A percentile compares a stretch with the other conserved stretches of the same genome.
phyloP scores from a whole-genome alignment of 495 filamentous ascomycete species.

The Aspergillus baeticus region DNA sequence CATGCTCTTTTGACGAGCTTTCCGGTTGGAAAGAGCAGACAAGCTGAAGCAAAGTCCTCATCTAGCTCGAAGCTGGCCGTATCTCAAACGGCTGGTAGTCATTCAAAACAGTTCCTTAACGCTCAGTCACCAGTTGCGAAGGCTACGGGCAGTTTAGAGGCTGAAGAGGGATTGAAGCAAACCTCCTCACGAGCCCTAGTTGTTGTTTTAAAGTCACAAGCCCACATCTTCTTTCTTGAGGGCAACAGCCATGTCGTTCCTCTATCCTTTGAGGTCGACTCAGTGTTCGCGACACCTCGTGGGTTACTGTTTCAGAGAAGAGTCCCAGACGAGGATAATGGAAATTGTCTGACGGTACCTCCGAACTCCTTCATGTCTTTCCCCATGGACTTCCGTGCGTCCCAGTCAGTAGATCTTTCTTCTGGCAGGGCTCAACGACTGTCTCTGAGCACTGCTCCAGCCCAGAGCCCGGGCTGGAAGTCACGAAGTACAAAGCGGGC shows the following conservation, averaged over 20 bases:
- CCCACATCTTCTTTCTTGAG: constrained; percentile 87
- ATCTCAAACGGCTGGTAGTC: neutral
- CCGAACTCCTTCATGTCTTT: constrained; percentile 79
- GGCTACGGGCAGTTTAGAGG: constrained; percentile 14
- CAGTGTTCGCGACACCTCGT: constrained; percentile 74
- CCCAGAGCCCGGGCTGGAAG: constrained; percentile 24
- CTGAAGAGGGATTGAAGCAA: constrained; percentile 17
- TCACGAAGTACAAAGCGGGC: constrained; percentile 41
- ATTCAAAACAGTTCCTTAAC: constrained; percentile 16
- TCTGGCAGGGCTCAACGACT: constrained; percentile 37
- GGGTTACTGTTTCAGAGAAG: constrained; percentile 87
- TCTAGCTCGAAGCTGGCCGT: neutral
- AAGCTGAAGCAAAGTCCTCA: constrained; percentile 11
- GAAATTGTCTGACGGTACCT: constrained; percentile 47
- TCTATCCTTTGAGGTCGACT: constrained; percentile 91
- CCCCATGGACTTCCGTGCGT: constrained; percentile 37
- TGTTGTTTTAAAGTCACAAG: constrained; percentile 88
- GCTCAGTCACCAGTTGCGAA: constrained; percentile 5
- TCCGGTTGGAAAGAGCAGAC: constrained; percentile 44
- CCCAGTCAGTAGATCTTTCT: constrained; percentile 47
- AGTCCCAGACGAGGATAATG: constrained; percentile 30
- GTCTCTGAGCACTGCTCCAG: constrained; percentile 31
- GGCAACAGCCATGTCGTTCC: constrained; percentile 88
- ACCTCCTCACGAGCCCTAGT: constrained; percentile 67
- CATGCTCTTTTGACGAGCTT: constrained; percentile 87